phyloP scores from a whole-genome alignment of 129 eudicot genomes.

The Flaveria linearis region DNA sequence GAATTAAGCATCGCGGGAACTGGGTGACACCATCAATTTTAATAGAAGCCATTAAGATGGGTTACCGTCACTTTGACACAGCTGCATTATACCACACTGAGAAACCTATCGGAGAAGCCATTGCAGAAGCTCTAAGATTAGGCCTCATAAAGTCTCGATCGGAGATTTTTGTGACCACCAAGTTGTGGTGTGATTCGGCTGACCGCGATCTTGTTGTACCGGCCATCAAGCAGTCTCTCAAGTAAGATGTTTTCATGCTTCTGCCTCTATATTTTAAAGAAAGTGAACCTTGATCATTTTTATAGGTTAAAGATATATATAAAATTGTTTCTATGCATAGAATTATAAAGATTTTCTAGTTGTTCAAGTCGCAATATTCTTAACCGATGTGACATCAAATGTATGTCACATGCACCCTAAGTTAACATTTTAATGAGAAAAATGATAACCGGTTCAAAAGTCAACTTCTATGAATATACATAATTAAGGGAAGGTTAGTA shows the following conservation, averaged over 20 bases:
- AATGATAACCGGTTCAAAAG: no score
- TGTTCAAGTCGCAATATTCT: no score
- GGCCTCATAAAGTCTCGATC: constrained; percentile 17
- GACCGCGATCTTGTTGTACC: constrained; percentile 14
- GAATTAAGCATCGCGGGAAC: constrained; percentile 11
- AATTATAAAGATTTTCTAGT: no score
- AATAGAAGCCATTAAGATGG: constrained; percentile 43
- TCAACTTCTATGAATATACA: no score
- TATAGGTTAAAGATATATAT: background rate
- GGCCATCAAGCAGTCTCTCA: background rate
- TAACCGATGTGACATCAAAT: no score
- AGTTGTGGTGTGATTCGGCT: constrained; percentile 4
- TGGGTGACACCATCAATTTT: constrained; percentile 32
- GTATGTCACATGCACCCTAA: no score
- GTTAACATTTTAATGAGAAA: no score
- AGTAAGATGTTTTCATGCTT: background rate
- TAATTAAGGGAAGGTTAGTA: no score
- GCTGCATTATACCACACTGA: constrained; percentile 45
- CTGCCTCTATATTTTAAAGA: background rate
- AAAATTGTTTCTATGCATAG: background rate
- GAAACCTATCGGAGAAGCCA: constrained; percentile 38
- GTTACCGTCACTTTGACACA: constrained; percentile 56
- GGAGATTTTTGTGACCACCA: constrained; percentile 14
- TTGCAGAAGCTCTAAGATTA: constrained; percentile 37
- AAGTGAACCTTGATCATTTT: no score